phyloP scores from a whole-genome alignment of 1,139 yeast species.

The Pneumocystis oryctolagi region DNA sequence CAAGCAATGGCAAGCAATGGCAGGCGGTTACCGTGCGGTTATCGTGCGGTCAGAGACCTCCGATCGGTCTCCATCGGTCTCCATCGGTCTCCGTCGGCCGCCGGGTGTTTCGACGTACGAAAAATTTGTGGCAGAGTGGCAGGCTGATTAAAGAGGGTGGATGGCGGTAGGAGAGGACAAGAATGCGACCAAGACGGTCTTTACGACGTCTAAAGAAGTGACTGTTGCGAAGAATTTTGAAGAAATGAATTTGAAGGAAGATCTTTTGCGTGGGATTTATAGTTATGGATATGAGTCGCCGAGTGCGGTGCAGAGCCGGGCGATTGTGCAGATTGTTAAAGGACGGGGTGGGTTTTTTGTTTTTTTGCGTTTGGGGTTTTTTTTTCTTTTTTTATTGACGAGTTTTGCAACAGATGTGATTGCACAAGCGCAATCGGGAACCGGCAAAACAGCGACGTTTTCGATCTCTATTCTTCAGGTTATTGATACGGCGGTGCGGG shows the following conservation, averaged over 20 bases:
- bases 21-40: too few species aligned
- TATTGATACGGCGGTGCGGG: constrained; percentile 36
- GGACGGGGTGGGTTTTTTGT: constrained; percentile 45
- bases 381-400: too few species aligned
- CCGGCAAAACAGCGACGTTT: constrained; percentile 99
- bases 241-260: constrained; percentile 20
- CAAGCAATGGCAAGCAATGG: too few species aligned
- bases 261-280: constrained; percentile 48
- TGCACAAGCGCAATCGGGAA: constrained; percentile 99
- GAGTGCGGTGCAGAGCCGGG: constrained; percentile 96
- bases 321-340: constrained; percentile 88
- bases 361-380: too few species aligned
- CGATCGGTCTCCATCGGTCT: too few species aligned
- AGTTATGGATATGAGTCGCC: constrained; percentile 98
- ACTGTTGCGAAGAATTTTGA: constrained; percentile 27
- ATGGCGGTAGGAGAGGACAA: constrained; percentile 33
- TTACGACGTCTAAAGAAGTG: constrained; percentile 44
- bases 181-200: constrained; percentile 82
- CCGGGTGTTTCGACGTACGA: background rate
- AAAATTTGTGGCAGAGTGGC: too few species aligned
- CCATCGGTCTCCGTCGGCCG: background rate
- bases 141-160: too few species aligned
- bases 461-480: constrained; percentile 80
- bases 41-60: too few species aligned
- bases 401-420: too few species aligned